Evolutionary conservation across 768 basidiomycete species (phyloP).

Genomic region (Tylopilus sp.): DNA sequence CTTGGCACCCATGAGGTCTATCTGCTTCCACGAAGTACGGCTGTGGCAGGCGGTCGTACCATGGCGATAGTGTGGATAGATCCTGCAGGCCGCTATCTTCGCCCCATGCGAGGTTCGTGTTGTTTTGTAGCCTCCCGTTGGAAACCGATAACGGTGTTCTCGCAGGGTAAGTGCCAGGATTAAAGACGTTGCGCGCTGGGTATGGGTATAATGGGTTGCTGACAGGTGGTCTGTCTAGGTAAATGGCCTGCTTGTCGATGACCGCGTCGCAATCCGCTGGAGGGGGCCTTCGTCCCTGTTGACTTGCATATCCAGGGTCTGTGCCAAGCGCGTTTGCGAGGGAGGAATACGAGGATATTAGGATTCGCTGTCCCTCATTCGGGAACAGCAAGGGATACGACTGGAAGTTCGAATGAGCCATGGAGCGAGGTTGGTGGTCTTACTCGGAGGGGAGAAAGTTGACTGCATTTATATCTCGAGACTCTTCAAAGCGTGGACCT

Average conservation of each 20-base stretch:
- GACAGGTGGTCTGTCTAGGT: constrained; percentile 15
- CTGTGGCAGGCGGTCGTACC: constrained; percentile 22
- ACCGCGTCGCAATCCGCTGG: constrained; percentile 3
- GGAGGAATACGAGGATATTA: constrained; percentile 23
- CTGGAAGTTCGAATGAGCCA: constrained; percentile 12
- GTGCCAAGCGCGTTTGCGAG: constrained; percentile 21
- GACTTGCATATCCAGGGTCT: constrained; percentile 10
- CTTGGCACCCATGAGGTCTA: constrained; percentile 7
- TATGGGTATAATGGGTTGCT: constrained; percentile 26
- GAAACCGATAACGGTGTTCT: constrained; percentile 5
- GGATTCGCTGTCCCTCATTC: constrained; percentile 12
- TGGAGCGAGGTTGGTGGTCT: constrained; percentile 7
- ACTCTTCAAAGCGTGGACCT: constrained; percentile 17
- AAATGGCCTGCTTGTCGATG: constrained; percentile 14
- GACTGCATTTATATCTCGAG: constrained; percentile 20
- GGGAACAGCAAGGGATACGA: constrained; percentile 23
- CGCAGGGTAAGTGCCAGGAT: constrained; percentile 18
- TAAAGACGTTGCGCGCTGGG: constrained; percentile 28
- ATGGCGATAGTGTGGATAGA: not conserved
- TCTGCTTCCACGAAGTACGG: constrained; percentile 14
- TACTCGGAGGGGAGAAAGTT: not conserved
- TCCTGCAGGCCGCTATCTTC: constrained; percentile 4
- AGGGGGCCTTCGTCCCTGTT: not conserved
- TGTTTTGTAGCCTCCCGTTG: constrained; percentile 3
- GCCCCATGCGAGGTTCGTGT: not conserved